Evolutionary conservation across 805 yeast species (phyloP), one percentile per base, ranked within the genome.

Genomic region (Starmerella bombi): DNA sequence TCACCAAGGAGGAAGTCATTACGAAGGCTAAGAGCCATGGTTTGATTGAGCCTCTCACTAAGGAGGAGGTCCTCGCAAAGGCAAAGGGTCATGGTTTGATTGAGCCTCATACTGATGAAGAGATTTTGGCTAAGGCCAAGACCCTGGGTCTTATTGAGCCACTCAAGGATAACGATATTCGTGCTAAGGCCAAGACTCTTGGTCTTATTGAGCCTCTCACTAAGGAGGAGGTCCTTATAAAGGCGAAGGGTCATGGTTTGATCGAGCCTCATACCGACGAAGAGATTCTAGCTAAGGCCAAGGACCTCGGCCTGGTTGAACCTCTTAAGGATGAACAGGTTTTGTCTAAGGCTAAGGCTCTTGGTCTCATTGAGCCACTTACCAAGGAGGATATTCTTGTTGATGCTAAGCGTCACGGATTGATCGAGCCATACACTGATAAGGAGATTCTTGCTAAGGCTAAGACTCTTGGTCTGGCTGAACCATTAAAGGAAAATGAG

Each of bases 331-430:
- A 35, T 10, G 38, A 39, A 12, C 40, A 35, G 2, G 25, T 36
- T 9, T 12, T 25, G 18, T 18, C n/a, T 58, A 72, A 74, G 14
- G 84, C 79, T 37, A 81, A 74, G 55, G 91, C 85, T 2, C 64
- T 79, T 50, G 67, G 71, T 52, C 60, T 83, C 42, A 88, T 91
- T 1, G 58, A 69, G 3, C 60, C 66, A 10, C 33, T 43, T 14
- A 22, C 23, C 4, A 43, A 50, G 4, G 37, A 28, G 3, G 41
- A 41, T 5, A 35, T 50, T 29, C 16, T 3, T 9, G 37, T 15
- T 6, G 31, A 38, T 28, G 53, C 52, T 2, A 29, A 33, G 36
- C 7, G 19, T 3, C 38, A 44, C 4, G 53, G 50, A 15, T 37
- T 42, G 10, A 34, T 40, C 19, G 49, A 48, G 28, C 45, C 44